A percentile compares a stretch with the other conserved stretches of the same genome.
phyloP scores from a whole-genome alignment of 2,329 filamentous ascomycete genomes.

The Pezicula carpinea region DNA sequence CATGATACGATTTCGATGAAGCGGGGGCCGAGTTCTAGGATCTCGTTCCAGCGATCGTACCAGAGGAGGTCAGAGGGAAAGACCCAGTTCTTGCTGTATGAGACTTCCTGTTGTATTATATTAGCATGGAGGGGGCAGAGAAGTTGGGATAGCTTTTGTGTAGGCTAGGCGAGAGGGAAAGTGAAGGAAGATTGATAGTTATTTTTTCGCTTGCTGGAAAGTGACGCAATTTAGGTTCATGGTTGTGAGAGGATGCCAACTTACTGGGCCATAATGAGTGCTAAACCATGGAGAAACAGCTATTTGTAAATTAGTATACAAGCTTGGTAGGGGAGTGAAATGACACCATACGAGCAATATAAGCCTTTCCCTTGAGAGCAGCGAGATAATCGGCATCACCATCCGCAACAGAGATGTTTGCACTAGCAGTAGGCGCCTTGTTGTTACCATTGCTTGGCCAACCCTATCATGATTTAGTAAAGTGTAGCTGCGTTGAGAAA shows the following conservation, averaged over 20 bases:
- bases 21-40: slow-evolving; percentile 36
- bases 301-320: background rate
- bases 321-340: background rate
- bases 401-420: slow-evolving; percentile 15
- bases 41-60: slow-evolving; percentile 50
- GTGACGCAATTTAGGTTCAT: too few species aligned
- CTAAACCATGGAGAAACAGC: slow-evolving; percentile 33
- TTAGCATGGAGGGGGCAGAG: slow-evolving; percentile 41
- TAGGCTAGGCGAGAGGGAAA: slow-evolving; percentile 20
- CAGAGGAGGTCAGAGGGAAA: slow-evolving; percentile 55
- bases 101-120: slow-evolving; percentile 13
- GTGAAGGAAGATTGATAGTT: too few species aligned
- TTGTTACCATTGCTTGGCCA: slow-evolving; percentile 20
- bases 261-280: slow-evolving; percentile 34
- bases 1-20: slow-evolving; percentile 39
- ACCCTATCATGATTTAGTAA: slow-evolving; percentile 5
- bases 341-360: slow-evolving; percentile 15
- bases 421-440: slow-evolving; percentile 15
- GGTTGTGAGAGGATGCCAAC: slow-evolving; percentile 31
- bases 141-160: too few species aligned
- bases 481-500: too few species aligned
- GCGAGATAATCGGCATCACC: slow-evolving; percentile 14
- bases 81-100: slow-evolving; percentile 48
- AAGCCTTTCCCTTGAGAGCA: slow-evolving; percentile 16
- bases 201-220: too few species aligned